These are phyloP conservation scores for Eucalyptus sp. DNA, from an alignment of 345 rosid species.

Conservation along the genomic window DNA sequence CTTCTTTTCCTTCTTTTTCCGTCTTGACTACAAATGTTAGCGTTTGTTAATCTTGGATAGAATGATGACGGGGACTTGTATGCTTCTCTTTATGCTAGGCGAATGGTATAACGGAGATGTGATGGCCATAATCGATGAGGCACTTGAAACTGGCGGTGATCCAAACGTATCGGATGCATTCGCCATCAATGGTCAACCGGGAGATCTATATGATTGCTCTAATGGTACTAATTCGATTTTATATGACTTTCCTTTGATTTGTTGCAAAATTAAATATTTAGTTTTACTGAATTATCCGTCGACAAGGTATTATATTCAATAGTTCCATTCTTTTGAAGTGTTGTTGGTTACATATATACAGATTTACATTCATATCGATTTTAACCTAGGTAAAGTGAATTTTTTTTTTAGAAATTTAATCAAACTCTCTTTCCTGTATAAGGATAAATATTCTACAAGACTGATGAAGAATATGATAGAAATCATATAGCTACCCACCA, in stretches of 20 bases:
- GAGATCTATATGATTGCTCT: conserved; percentile 18
- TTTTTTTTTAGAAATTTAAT: background rate
- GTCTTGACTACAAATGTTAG: background rate
- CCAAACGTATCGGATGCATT: conserved; percentile 3
- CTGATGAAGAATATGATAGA: background rate
- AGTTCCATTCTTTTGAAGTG: background rate
- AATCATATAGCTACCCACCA: too few species aligned
- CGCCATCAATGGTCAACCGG: conserved; percentile 32
- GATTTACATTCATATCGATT: background rate
- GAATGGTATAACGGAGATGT: conserved; percentile 23
- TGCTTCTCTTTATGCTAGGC: background rate
- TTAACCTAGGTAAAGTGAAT: background rate
- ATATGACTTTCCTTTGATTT: background rate
- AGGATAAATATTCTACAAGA: background rate
- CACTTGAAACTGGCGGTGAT: background rate
- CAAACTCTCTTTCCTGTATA: background rate
- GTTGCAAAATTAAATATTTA: background rate
- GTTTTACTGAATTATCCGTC: too few species aligned
- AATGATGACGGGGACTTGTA: background rate
- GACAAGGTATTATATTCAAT: background rate
- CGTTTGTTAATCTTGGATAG: background rate
- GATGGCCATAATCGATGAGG: conserved; percentile 1
- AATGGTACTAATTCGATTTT: background rate
- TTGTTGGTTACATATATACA: background rate
- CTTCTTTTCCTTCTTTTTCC: background rate